Conservation (phyloP, 176 grass and related monocot genomes). For the Bolboschoenus planiculmis region DNA sequence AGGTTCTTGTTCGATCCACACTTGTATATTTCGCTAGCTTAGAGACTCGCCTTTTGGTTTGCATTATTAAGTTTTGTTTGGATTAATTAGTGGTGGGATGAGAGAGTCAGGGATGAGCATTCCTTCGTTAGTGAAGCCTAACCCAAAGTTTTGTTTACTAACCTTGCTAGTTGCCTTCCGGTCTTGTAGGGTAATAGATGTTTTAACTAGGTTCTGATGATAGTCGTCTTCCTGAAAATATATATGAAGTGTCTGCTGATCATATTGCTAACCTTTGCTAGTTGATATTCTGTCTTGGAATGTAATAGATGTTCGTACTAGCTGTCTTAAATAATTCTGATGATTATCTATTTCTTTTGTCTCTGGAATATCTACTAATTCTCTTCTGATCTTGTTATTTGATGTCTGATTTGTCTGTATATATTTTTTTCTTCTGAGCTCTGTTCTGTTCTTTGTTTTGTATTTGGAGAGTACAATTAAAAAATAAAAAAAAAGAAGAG, state of each 20-base stretch:
- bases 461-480: neutral
- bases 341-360: neutral
- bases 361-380: neutral
- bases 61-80: neutral
- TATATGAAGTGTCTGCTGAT: neutral
- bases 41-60: neutral
- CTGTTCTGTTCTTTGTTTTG: neutral
- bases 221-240: neutral
- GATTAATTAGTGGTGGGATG: conserved; percentile 1
- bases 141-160: conserved; percentile 28
- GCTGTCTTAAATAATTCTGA: conserved; percentile 1
- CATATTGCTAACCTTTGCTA: neutral
- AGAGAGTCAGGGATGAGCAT: neutral
- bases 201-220: neutral
- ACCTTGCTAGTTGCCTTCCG: conserved; percentile 1
- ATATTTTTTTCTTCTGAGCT: neutral
- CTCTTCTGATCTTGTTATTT: neutral
- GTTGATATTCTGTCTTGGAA: neutral
- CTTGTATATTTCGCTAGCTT: conserved; percentile 15
- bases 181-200: neutral
- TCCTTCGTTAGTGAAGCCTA: conserved; percentile 13
- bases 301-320: conserved; percentile 16
- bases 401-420: neutral
- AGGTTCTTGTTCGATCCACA: neutral
- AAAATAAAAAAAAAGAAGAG: neutral